Conservation (phyloP, 106 monocot genomes). For the Narthecium ossifragum region DNA sequence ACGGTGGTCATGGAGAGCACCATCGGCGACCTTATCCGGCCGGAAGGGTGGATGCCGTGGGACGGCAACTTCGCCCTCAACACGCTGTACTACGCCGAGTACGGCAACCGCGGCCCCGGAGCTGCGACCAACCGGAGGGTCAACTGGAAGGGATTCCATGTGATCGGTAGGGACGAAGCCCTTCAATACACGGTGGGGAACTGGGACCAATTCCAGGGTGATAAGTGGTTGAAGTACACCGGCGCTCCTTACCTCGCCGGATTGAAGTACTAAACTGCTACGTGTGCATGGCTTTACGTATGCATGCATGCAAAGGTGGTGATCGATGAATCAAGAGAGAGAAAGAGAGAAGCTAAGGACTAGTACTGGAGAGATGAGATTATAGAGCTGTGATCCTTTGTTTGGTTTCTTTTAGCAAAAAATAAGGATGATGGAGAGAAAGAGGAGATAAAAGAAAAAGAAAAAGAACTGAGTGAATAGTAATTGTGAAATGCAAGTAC, state of each 20-base stretch:
- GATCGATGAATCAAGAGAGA: background rate
- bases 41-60: constrained; percentile 35
- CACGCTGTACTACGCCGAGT: constrained; percentile 41
- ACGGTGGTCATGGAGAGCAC: constrained; percentile 35
- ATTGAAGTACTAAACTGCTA: constrained; percentile 8
- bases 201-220: constrained; percentile 12
- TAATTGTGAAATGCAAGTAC: too few relatives aligned
- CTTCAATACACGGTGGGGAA: constrained; percentile 6
- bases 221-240: constrained; percentile 22
- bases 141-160: constrained; percentile 21
- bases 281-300: background rate
- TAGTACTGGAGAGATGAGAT: too few relatives aligned
- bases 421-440: too few relatives aligned
- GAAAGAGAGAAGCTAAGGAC: too few relatives aligned
- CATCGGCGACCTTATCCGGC: constrained; percentile 40
- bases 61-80: constrained; percentile 7
- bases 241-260: constrained; percentile 11
- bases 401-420: too few relatives aligned
- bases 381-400: too few relatives aligned
- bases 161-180: constrained; percentile 23
- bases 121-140: constrained; percentile 30
- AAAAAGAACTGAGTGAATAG: too few relatives aligned
- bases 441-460: too few relatives aligned
- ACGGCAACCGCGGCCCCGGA: constrained; percentile 31
- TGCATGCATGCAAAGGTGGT: constrained; percentile 8